Conservation (phyloP, 1,284 basidiomycete genomes). For the Ustilago tritici region DNA sequence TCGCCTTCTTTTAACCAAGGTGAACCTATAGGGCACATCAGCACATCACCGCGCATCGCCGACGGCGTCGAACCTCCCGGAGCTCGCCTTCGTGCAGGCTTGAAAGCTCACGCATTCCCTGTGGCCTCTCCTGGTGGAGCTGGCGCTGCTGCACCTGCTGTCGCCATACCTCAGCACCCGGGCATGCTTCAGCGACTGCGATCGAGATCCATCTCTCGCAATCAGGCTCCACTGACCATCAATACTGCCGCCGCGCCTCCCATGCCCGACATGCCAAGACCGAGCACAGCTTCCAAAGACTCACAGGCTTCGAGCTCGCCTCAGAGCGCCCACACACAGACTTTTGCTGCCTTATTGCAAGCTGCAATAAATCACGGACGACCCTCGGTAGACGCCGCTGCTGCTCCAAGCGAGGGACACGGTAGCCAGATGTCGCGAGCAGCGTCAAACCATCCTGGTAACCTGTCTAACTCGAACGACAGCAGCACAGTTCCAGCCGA, state of each 20-base stretch:
- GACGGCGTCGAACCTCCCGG: slow-evolving; percentile 18
- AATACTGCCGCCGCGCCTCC: slow-evolving; percentile 40
- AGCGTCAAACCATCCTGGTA: slow-evolving; percentile 8
- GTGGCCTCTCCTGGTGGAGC: slow-evolving; percentile 11
- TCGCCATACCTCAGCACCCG: slow-evolving; percentile 12
- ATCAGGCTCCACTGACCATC: slow-evolving; percentile 31
- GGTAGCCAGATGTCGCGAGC: slow-evolving; percentile 17
- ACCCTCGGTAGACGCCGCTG: slow-evolving; percentile 13
- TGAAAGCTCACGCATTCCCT: slow-evolving; percentile 19
- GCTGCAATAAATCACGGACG: slow-evolving; percentile 31
- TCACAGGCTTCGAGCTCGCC: slow-evolving; percentile 43
- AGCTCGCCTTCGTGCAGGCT: slow-evolving; percentile 21
- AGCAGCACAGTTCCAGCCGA: slow-evolving; percentile 1
- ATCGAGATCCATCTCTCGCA: slow-evolving; percentile 33
- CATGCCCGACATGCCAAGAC: slow-evolving; percentile 36
- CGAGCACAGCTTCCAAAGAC: slow-evolving; percentile 42
- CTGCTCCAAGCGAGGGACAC: slow-evolving; percentile 9
- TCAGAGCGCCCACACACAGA: slow-evolving; percentile 25
- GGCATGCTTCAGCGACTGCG: slow-evolving; percentile 38
- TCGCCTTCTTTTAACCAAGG: slow-evolving; percentile 28
- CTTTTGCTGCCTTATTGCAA: slow-evolving; percentile 30
- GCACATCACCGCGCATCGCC: slow-evolving; percentile 20
- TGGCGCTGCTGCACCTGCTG: slow-evolving; percentile 9
- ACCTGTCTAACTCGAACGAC: slow-evolving; percentile 15
- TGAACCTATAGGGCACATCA: slow-evolving; percentile 16